Evolutionary conservation across 2,329 filamentous ascomycete species (phyloP), one percentile per base, ranked within the genome.

Genomic region (Thyridium curvatum): DNA sequence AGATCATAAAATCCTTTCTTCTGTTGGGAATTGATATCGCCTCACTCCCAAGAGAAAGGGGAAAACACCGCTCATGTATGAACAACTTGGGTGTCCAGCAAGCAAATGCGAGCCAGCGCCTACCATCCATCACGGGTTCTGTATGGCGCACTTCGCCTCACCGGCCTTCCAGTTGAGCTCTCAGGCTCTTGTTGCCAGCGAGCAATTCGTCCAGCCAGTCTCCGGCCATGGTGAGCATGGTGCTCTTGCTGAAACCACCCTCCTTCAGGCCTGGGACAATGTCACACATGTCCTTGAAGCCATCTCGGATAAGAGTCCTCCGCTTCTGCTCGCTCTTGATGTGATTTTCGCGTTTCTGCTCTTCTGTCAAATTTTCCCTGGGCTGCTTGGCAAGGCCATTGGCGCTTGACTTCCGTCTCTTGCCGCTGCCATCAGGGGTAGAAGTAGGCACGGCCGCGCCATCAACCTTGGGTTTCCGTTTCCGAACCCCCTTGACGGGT

Each of bases 301-400:
- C 86, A 47, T 85, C 76, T 54, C 88, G 84, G 52, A 91, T 91
- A 34, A 89, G 68, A 18, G 86, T 87, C 35, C 88, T 74, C 28
- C 89, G 76, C 60, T 93, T 94, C 62, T 94, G 86, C 56, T 94
- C 88, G 38, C 87, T 93, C 38, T 82, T 72, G 47, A 94, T 93
- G 54, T 94, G 87, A 49, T 95, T 94, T 52, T 82, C 82, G 34
- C 86, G 73, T 61, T 91, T 93, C 60, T 93, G 84, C 43, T 72
- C 81, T 48, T 91, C 85, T 0, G 80, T 77, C 4, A 93, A 79
- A 50, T 94, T 94, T 54, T 82, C 83, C 18, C 84, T 64, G 3
- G 69, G 54, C 3, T 64, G 41, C 50, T 79, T 81, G 14, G 59
- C 30, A n/a, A 37, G 46, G 9, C 49, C 57, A 30, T 53, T 62